Base-by-base conservation (phyloP, 2,329 filamentous ascomycete species). In the Tolypocladium sp. region DNA sequence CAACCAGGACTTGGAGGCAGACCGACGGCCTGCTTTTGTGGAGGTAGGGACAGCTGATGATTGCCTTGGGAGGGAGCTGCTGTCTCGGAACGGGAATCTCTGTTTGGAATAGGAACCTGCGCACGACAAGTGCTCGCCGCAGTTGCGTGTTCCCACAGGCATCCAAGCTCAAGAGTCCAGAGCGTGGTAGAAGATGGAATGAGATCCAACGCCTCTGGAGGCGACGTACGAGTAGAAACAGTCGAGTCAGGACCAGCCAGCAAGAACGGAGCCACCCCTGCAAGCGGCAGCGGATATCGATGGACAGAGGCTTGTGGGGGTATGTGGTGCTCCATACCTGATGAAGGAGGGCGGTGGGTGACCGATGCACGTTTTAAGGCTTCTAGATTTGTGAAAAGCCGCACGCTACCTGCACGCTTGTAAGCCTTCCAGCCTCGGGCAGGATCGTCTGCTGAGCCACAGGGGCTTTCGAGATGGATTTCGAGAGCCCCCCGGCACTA, bases 351-450 rank as follows among this genome's bases (percentile, higher is more conserved):
- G 60, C 40, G 15, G 60, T 58, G 61, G 58, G 54, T 44, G 58
- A 57, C 53, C 49, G 56, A 59, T 59, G 57, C 57, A 61, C 60
- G 54, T 60, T 41, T 60, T 57, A 57, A 63, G 55, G 52, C 61
- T 61, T 61, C 57, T 54, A 57, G 59, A 61, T 59, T 62, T 55
- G 57, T 60, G 58, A 62, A 62, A 61, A 61, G 57, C 57, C 59
- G 61, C 61, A 52, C 30, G 30, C 49, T 35, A 51, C 46, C 33
- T 35, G 49, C 46, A n/a, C 17, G 27, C 15, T 20, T 51, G 46
- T 51, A 51, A 33, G 44, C 22, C 13, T 22, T 9, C 17, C 25
- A 51, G 27, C 46, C 27, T 49, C 42, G 13, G 30, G 44, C 44
- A 15, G 49, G 30, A 52, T 52, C 12, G 33, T 33, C 38, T 56